phyloP scores from a whole-genome alignment of 208 protist genomes.

The Acanthamoeba lenticulata region DNA sequence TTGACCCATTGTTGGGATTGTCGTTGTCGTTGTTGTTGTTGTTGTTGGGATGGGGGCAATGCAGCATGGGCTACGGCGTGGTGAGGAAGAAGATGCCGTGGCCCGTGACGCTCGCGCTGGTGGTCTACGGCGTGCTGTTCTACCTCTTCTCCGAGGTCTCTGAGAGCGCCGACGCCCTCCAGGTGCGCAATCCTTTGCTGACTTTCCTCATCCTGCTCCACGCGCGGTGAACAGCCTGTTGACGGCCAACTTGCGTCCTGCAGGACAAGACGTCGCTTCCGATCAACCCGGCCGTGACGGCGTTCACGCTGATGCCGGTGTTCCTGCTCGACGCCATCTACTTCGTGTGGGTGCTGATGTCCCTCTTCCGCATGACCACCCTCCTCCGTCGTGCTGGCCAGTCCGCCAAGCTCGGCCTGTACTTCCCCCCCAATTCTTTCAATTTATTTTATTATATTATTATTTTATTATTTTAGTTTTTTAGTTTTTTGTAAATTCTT shows the following conservation, averaged over 20 bases:
- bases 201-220: not conserved
- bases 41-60: not conserved
- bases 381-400: not conserved
- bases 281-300: constrained; percentile 7
- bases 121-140: constrained; percentile 5
- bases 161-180: constrained; percentile 23
- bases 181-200: not conserved
- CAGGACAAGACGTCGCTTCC: constrained; percentile 57
- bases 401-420: constrained; percentile 23
- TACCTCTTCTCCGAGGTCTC: constrained; percentile 56
- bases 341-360: constrained; percentile 7
- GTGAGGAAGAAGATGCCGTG: not conserved
- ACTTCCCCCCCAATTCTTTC: not conserved
- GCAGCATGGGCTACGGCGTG: constrained; percentile 31
- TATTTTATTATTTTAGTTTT: not conserved
- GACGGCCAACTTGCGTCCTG: not conserved
- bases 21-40: too few relatives aligned
- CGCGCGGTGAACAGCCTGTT: not conserved
- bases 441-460: not conserved
- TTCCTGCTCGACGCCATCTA: constrained; percentile 35
- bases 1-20: too few relatives aligned
- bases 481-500: not conserved
- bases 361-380: constrained; percentile 29
- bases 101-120: not conserved
- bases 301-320: constrained; percentile 24